phyloP scores from a whole-genome alignment of 306 rosid genomes.

The Quercus ilex region DNA sequence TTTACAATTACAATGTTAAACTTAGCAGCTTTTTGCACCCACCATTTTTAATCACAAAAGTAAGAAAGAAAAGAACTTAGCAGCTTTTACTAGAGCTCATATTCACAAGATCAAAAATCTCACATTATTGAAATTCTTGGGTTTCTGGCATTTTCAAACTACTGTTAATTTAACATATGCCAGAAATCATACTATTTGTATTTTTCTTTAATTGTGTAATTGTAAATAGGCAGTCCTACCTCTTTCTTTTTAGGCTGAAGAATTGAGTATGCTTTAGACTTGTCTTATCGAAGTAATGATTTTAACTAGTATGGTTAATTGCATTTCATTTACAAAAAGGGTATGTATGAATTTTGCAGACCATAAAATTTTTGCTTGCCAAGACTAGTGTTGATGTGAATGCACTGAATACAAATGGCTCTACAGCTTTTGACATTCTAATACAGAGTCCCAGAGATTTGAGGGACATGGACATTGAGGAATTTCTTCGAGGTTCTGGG shows the following conservation, averaged over 20 bases:
- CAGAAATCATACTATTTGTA: background rate
- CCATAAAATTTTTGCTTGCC: slow-evolving; percentile 13
- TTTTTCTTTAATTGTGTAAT: background rate
- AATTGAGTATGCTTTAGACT: background rate
- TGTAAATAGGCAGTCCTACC: background rate
- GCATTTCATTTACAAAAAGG: background rate
- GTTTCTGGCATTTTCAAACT: background rate
- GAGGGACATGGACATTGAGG: slow-evolving; percentile 30
- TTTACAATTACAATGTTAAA: too few relatives aligned
- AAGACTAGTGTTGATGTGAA: slow-evolving; percentile 22
- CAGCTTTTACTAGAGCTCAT: background rate
- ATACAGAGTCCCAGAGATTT: slow-evolving; percentile 25
- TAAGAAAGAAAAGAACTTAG: too few relatives aligned
- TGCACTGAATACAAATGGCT: slow-evolving; percentile 20
- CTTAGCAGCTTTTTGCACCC: too few relatives aligned
- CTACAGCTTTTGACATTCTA: slow-evolving; percentile 25
- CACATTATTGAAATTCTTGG: background rate
- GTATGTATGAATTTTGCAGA: slow-evolving; percentile 13
- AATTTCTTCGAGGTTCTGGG: slow-evolving; percentile 18
- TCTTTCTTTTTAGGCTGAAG: background rate
- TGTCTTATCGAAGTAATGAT: background rate
- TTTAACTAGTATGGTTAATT: background rate
- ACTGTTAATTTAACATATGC: background rate
- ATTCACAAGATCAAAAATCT: background rate
- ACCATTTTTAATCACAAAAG: too few relatives aligned